These are phyloP conservation scores for Glarea lozoyensis DNA, from an alignment of 495 filamentous ascomycete genomes.

Conservation along the genomic window DNA sequence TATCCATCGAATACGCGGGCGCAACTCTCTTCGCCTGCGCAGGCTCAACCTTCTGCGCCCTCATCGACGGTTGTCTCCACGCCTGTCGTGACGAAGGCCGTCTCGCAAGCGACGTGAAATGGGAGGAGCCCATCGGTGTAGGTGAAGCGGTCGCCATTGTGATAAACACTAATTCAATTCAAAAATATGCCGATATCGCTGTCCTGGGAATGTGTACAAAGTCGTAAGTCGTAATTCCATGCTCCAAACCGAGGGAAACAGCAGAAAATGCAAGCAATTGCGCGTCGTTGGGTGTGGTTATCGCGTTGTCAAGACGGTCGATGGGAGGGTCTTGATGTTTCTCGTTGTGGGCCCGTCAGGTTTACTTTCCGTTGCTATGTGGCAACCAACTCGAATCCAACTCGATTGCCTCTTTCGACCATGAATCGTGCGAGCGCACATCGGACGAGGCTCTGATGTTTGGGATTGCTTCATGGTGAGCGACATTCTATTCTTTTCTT, in stretches of 20 bases:
- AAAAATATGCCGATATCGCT: too few species aligned
- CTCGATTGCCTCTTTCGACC: too few species aligned
- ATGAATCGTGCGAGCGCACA: too few species aligned
- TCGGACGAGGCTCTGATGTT: too few species aligned
- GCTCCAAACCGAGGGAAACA: slow-evolving; percentile 3
- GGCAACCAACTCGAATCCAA: too few species aligned
- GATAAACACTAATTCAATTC: not conserved
- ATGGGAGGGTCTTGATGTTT: not conserved
- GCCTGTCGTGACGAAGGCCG: slow-evolving; percentile 15
- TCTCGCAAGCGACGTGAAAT: slow-evolving; percentile 20
- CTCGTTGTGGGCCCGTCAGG: too few species aligned
- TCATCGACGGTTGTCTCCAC: slow-evolving; percentile 9
- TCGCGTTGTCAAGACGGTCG: slow-evolving; percentile 14
- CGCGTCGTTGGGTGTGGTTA: slow-evolving; percentile 16
- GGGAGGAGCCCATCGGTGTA: slow-evolving; percentile 21
- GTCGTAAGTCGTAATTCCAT: slow-evolving; percentile 16
- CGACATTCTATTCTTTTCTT: too few species aligned
- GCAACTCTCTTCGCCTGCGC: slow-evolving; percentile 7
- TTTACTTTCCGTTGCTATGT: too few species aligned
- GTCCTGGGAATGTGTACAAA: slow-evolving; percentile 5
- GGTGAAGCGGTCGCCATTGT: slow-evolving; percentile 22
- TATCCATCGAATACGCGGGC: slow-evolving; percentile 37
- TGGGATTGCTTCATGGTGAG: too few species aligned
- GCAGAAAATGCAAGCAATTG: slow-evolving; percentile 12
- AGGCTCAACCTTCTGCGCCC: slow-evolving; percentile 6